Evolutionary conservation across 1,284 basidiomycete genomes (phyloP).

Genomic region (Apiotrichum veenhuisii): DNA sequence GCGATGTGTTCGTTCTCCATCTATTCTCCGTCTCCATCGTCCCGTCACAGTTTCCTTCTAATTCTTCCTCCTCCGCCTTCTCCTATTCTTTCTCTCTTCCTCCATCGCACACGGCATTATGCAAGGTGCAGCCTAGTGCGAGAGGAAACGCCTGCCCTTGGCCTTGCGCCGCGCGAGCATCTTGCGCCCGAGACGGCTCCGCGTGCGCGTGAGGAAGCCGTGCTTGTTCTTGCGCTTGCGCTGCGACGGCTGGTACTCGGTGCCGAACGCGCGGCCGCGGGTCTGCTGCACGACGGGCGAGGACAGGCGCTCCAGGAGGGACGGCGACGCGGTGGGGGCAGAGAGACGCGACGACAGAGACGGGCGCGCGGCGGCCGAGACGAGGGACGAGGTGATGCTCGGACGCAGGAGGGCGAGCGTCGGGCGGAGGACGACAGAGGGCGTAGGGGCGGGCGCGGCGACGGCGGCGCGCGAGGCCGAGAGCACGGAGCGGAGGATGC

Average conservation of each 20-base stretch:
- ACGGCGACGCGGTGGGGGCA: constrained; percentile 5
- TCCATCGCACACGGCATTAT: too few species aligned
- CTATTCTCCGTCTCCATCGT: too few species aligned
- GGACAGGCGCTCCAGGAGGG: constrained; percentile 14
- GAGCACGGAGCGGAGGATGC: neutral
- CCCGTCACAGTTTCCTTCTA: too few species aligned
- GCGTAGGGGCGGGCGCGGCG: neutral
- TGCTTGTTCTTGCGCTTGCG: constrained; percentile 82
- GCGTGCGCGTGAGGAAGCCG: constrained; percentile 70
- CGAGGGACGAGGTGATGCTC: constrained; percentile 3
- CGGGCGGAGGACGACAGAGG: constrained; percentile 1
- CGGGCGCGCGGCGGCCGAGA: constrained; percentile 4
- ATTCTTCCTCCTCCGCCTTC: too few species aligned
- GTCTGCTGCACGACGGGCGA: constrained; percentile 21
- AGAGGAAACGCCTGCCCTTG: constrained; percentile 62
- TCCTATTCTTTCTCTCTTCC: neutral
- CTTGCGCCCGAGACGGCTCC: constrained; percentile 40
- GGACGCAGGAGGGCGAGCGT: constrained; percentile 3
- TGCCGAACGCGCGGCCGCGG: constrained; percentile 53
- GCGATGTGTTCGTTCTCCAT: too few species aligned
- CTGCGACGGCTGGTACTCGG: constrained; percentile 84
- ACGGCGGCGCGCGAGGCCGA: too few species aligned
- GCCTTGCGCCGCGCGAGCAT: constrained; percentile 58
- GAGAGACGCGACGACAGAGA: constrained; percentile 3
- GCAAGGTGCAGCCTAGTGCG: constrained; percentile 49